Percentiles rank a stretch among this genome's conserved stretches.
These are phyloP conservation scores for Schoenoplectus triqueter DNA, from an alignment of 202 grass and related monocot genomes.

Conservation along the genomic window DNA sequence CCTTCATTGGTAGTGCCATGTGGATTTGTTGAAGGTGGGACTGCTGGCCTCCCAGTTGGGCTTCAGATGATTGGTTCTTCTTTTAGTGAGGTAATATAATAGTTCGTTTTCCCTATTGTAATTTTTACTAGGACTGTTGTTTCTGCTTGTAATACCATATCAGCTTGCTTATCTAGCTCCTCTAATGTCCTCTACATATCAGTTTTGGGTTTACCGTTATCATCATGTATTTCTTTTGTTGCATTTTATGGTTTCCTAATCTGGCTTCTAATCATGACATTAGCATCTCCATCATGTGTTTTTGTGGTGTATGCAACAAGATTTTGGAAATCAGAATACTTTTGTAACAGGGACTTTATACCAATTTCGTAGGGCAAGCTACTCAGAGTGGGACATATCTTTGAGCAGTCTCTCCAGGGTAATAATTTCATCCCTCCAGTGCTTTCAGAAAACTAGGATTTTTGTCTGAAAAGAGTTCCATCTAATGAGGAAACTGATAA, in stretches of 20 bases:
- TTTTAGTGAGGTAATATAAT: constrained; percentile 73
- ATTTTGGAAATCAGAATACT: constrained; percentile 1
- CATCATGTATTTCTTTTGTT: no score
- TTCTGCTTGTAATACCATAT: not conserved
- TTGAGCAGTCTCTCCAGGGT: constrained; percentile 77
- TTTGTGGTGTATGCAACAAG: not conserved
- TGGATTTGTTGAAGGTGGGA: constrained; percentile 82
- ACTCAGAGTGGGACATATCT: constrained; percentile 74
- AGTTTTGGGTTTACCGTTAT: not conserved
- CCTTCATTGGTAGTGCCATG: constrained; percentile 89
- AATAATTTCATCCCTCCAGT: constrained; percentile 69
- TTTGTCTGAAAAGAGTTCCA: not conserved
- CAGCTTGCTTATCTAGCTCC: not conserved
- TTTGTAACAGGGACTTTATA: not conserved
- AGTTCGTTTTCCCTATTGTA: not conserved
- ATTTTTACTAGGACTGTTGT: not conserved
- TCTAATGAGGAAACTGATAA: not conserved
- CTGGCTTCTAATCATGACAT: no score
- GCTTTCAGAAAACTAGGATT: constrained; percentile 44
- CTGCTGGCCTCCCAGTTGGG: constrained; percentile 71
- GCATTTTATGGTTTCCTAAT: not conserved
- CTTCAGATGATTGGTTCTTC: constrained; percentile 84
- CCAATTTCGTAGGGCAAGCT: constrained; percentile 56
- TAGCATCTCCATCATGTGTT: no score
- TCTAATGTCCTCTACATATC: not conserved